Base-by-base conservation (phyloP, 2,329 filamentous ascomycete species). In the Aspergillus texensis region DNA sequence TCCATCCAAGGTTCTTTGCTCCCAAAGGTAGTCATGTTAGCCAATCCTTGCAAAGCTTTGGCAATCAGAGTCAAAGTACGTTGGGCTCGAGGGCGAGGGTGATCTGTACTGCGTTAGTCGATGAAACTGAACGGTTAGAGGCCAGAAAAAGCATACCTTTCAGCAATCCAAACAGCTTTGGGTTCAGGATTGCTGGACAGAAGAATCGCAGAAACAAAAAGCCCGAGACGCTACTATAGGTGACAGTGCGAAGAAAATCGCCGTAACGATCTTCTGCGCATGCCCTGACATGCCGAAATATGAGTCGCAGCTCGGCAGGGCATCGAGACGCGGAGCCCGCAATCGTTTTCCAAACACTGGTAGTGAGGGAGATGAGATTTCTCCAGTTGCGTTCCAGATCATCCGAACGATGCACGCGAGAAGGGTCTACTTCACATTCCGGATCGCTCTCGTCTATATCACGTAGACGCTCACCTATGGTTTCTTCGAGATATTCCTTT, bases 1-100 rank as follows among this genome's bases (percentile, higher is more conserved):
- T 97, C 94, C 94, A 98, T 97, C 93, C 93, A 98, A n/a, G 91
- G 89, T 77, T 98, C 94, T 75, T 97, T 96, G 74, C 91, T 94
- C 46, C 94, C 94, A 74, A 97, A 97, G 0, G 88, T 93, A 2
- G 92, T 92, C 79, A 97, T 85, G 75, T 97, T 97, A 21, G 93
- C 93, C 63, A 98, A 84, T 19, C 93, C 94, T 78, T 97, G 94
- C 10, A 98, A 82, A 1, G 91, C 92, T 78, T 98, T 98, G 28
- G 94, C 93, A 64, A 98, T 94, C 57, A 98, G 85, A 0, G 94
- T 97, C 59, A 97, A 84, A 0, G 94, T 96, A 48, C 94, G 88
- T 74, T 96, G 92, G 12, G 94, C 92, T 59, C 89, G 89, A 30
- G 89, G 87, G 57, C 90, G 91, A 28, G 94, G 93, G 68, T 96